phyloP scores from a whole-genome alignment of 1,284 basidiomycete species.

The Trichosporon faecale region DNA sequence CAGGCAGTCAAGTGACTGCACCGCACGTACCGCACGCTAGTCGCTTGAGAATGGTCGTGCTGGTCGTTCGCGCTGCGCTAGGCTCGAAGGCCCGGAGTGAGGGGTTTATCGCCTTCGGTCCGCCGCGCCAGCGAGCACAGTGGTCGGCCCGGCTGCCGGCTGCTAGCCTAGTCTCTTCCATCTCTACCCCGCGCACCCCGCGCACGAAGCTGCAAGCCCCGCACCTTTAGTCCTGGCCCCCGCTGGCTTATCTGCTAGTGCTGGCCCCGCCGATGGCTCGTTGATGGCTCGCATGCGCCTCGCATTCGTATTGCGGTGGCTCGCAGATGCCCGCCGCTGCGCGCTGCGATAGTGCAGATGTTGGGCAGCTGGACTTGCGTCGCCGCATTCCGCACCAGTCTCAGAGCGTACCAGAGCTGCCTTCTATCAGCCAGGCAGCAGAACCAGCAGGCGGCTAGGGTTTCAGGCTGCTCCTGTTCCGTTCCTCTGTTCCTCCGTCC shows the following conservation, averaged over 20 bases:
- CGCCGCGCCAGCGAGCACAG: no score
- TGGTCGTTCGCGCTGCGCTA: no score
- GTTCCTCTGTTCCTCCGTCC: background rate
- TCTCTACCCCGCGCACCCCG: background rate
- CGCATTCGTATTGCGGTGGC: no score
- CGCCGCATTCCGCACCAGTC: conserved; percentile 1
- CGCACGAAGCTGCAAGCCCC: background rate
- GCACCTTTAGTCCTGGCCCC: background rate
- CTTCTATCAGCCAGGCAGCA: conserved; percentile 4
- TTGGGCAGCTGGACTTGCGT: no score
- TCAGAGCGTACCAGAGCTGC: background rate
- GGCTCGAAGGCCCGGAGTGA: no score
- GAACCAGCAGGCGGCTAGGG: no score
- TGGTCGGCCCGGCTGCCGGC: background rate
- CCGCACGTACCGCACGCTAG: no score
- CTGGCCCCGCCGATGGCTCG: background rate
- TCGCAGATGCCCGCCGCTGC: no score
- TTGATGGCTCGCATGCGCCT: no score
- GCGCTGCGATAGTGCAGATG: no score
- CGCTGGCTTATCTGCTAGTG: background rate
- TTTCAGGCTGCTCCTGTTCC: background rate
- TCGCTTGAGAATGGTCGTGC: no score
- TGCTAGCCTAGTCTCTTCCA: background rate
- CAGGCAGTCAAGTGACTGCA: background rate
- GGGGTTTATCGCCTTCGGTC: background rate